Base-by-base conservation (phyloP, 1,139 yeast species). In the Suhomyces ambrosiae region DNA sequence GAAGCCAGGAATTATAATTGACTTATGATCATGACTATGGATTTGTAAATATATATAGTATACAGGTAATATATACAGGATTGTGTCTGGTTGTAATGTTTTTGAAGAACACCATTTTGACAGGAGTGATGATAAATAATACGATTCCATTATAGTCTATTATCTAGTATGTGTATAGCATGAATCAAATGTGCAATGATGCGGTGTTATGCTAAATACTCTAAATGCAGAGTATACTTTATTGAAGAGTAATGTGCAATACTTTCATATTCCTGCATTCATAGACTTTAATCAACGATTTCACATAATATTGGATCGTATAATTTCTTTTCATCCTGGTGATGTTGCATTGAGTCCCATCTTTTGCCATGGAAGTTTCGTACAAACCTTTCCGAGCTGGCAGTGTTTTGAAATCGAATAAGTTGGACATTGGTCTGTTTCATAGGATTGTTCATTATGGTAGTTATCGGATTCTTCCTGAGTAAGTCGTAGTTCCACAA, bases 321-420 rank as follows among this genome's bases (percentile, higher is more conserved):
- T 14, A 68, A 44, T 28, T 55, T 50, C 44, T 60, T 65, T 25
- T 57, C 63, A 19, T 57, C 56, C 13, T 58, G 49, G 7, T 57
- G 52, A 14, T 53, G 49, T 37, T 60, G 59, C 32, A 63, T 50
- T 7, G 54, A 49, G 15, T 64, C 67, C 75, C 76, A 71, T 30
- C 50, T 52, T 34, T 63, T 68, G 5, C 82, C 80, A 54, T 83
- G 76, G 52, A 65, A 73, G 43, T 74, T 74, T n/a, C 78, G 56
- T 2, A 74, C 77, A 46, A 82, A 79, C 33, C 83, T 54, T 22
- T 48, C 53, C 0, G 89, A 83, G 45, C 76, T 78, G 3, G 60
- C 54, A n/a, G 52, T 53, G 44, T 68, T 67, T 10, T 64, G 63
- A 52, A 84, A 82, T 31, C 76, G 58, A 5, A 83, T 56, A 9